Conservation (phyloP, 129 eudicot genomes). For the Arctium lappa region DNA sequence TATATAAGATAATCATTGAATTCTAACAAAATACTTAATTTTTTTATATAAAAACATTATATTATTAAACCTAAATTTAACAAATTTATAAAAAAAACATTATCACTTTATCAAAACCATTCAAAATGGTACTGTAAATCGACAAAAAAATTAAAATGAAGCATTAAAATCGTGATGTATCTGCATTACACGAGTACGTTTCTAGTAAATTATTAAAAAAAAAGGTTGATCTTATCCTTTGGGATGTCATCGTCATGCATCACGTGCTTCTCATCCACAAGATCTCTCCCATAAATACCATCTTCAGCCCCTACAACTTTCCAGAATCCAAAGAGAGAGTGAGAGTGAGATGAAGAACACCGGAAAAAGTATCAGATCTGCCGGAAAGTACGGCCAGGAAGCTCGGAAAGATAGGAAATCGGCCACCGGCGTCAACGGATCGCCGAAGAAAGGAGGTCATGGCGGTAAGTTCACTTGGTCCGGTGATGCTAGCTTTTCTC, state of each 20-base stretch:
- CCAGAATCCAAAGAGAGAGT: neutral
- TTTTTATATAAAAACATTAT: too few species aligned
- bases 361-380: constrained; percentile 41
- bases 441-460: constrained; percentile 86
- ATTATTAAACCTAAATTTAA: too few species aligned
- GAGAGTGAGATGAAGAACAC: constrained; percentile 48
- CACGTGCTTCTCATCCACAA: constrained; percentile 22
- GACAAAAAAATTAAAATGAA: too few species aligned
- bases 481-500: constrained; percentile 57
- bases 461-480: constrained; percentile 96
- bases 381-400: constrained; percentile 36
- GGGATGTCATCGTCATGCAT: neutral
- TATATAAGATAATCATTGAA: too few species aligned
- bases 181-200: too few species aligned
- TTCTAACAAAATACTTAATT: too few species aligned
- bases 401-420: constrained; percentile 61
- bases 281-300: constrained; percentile 9
- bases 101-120: too few species aligned
- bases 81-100: too few species aligned
- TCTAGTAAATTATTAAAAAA: neutral
- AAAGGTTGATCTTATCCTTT: constrained; percentile 15
- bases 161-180: too few species aligned
- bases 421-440: constrained; percentile 59
- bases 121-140: too few species aligned
- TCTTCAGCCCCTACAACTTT: neutral